Conservation (phyloP, 768 basidiomycete species). For the Xanthoconium stramineum region DNA sequence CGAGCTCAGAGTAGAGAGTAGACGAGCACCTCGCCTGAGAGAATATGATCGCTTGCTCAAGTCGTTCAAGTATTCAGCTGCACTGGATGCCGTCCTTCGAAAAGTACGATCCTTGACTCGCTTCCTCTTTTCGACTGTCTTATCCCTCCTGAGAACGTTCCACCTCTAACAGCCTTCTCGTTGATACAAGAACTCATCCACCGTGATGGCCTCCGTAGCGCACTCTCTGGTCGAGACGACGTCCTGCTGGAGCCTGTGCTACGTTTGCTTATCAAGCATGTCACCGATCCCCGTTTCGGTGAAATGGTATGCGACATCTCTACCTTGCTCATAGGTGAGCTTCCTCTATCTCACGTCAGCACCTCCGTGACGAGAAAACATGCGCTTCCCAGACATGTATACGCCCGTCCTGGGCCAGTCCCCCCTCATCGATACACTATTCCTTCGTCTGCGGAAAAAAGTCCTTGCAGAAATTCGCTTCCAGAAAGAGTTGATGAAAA, state of each 20-base stretch:
- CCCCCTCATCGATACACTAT: slow-evolving; percentile 83
- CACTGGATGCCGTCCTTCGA: slow-evolving; percentile 85
- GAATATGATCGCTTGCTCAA: slow-evolving; percentile 91
- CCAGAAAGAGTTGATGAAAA: slow-evolving; percentile 79
- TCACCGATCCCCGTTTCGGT: slow-evolving; percentile 91
- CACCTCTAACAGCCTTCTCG: slow-evolving; percentile 83
- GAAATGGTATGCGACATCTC: slow-evolving; percentile 81
- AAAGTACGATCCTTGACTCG: slow-evolving; percentile 49
- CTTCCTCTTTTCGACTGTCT: neutral
- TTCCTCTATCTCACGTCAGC: neutral
- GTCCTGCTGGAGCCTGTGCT: slow-evolving; percentile 89
- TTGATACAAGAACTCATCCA: slow-evolving; percentile 91
- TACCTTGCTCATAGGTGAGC: slow-evolving; percentile 77
- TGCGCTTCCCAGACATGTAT: slow-evolving; percentile 73
- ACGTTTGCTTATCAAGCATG: slow-evolving; percentile 78
- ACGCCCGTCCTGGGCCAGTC: slow-evolving; percentile 89
- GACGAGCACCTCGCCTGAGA: slow-evolving; percentile 65
- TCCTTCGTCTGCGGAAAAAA: slow-evolving; percentile 78
- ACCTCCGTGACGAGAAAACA: slow-evolving; percentile 4
- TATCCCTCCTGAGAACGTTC: slow-evolving; percentile 57
- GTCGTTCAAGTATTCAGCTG: slow-evolving; percentile 90
- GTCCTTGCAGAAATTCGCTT: slow-evolving; percentile 84
- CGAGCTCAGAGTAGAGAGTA: slow-evolving; percentile 76
- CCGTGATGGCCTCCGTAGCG: slow-evolving; percentile 82
- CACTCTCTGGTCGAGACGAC: slow-evolving; percentile 89